Conservation (phyloP, 495 filamentous ascomycete species). For the Bathelium albidoporum region DNA sequence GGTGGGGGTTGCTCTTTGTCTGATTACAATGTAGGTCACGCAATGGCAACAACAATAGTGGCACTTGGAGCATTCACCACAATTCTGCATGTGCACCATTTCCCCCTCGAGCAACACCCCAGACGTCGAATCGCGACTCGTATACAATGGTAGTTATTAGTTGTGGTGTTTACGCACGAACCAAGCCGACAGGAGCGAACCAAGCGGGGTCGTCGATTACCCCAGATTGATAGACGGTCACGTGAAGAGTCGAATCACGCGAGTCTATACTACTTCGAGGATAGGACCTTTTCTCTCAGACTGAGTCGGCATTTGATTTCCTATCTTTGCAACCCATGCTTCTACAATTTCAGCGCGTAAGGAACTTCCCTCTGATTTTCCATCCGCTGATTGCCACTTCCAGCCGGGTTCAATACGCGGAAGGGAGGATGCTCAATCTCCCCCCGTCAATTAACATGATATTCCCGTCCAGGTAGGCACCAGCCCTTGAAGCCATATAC, state of each 20-base stretch:
- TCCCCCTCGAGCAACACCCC: too few relatives aligned
- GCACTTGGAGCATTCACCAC: too few relatives aligned
- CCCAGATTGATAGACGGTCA: not conserved
- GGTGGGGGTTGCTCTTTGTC: not conserved
- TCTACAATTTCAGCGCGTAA: not conserved
- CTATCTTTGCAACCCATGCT: too few relatives aligned
- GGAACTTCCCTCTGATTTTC: not conserved
- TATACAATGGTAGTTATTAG: not conserved
- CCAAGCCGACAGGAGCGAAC: not conserved
- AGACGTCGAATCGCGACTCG: too few relatives aligned
- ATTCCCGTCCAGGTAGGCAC: conserved; percentile 30
- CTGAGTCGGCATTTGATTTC: too few relatives aligned
- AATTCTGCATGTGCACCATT: too few relatives aligned
- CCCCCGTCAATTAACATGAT: conserved; percentile 33
- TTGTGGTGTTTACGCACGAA: not conserved
- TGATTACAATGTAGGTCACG: not conserved
- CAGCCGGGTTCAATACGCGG: conserved; percentile 21
- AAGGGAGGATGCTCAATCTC: conserved; percentile 21
- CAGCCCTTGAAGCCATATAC: conserved; percentile 27
- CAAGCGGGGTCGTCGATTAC: not conserved
- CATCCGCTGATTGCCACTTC: not conserved
- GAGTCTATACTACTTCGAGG: not conserved
- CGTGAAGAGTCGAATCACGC: not conserved
- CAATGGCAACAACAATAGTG: not conserved
- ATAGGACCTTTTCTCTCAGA: not conserved